Percentiles rank a stretch among this genome's conserved stretches.
Conservation (phyloP, 805 yeast genomes). For the Brettanomyces nanus region DNA sequence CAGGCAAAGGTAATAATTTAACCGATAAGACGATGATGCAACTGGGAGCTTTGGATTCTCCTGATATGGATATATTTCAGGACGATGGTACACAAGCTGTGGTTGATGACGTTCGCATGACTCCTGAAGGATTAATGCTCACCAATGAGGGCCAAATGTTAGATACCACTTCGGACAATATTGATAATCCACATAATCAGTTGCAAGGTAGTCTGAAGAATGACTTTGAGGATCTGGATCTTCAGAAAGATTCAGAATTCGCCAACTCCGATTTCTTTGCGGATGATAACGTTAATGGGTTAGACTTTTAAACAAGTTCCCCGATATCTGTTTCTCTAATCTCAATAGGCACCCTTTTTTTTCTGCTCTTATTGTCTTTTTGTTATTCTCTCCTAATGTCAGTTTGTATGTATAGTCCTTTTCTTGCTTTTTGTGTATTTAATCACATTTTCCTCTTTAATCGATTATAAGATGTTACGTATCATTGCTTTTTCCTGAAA, state of each 20-base stretch:
- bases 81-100: not conserved
- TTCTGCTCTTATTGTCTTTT: constrained; percentile 4
- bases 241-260: constrained; percentile 28
- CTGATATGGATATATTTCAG: constrained; percentile 3
- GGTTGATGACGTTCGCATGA: not conserved
- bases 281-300: constrained; percentile 1
- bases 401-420: no score
- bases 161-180: not conserved
- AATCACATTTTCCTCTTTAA: no score
- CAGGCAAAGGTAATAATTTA: not conserved
- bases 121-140: constrained; percentile 1
- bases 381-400: no score
- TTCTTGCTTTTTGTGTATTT: not conserved
- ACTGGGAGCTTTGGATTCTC: not conserved
- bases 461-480: no score
- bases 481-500: no score
- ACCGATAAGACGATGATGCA: not conserved
- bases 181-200: not conserved
- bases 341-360: not conserved
- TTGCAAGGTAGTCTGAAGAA: not conserved
- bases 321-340: not conserved
- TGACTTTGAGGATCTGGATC: not conserved
- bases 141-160: not conserved
- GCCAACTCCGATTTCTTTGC: constrained; percentile 14
- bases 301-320: not conserved